phyloP scores from a whole-genome alignment of 2,329 filamentous ascomycete species.

The Cercospora beticola region DNA sequence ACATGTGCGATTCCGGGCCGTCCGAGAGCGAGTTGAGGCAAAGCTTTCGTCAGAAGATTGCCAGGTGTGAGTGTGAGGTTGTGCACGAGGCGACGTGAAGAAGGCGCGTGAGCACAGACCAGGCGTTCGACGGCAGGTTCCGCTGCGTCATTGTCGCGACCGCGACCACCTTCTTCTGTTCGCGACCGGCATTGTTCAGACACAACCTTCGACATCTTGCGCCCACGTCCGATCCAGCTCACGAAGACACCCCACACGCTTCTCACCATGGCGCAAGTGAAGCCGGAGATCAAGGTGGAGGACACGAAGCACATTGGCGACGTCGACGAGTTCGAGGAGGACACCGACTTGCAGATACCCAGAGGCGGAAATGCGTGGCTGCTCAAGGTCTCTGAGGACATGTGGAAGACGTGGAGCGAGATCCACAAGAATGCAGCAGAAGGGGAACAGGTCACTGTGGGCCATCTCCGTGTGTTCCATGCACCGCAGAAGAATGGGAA shows the following conservation, averaged over 20 bases:
- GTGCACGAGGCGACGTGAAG: neutral
- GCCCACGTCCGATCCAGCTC: neutral
- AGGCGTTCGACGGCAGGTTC: neutral
- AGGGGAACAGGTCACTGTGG: slow-evolving; percentile 63
- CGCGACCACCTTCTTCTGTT: neutral
- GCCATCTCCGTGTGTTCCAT: slow-evolving; percentile 61
- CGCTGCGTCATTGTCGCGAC: slow-evolving; percentile 8
- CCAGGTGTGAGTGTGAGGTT: neutral
- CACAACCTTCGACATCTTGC: neutral
- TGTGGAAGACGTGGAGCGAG: slow-evolving; percentile 76
- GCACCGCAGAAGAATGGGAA: slow-evolving; percentile 20
- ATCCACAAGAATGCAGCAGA: slow-evolving; percentile 66
- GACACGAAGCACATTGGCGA: slow-evolving; percentile 29
- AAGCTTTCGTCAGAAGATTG: neutral
- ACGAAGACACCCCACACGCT: neutral
- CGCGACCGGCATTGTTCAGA: neutral
- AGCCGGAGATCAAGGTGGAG: slow-evolving; percentile 28
- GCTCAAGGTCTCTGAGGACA: slow-evolving; percentile 72
- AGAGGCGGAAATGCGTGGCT: slow-evolving; percentile 55
- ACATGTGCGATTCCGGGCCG: neutral
- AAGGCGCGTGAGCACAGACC: neutral
- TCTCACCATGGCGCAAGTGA: slow-evolving; percentile 22
- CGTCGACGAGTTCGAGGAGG: slow-evolving; percentile 38
- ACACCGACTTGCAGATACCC: slow-evolving; percentile 36
- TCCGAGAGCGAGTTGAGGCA: neutral